phyloP scores from a whole-genome alignment of 2,329 filamentous ascomycete genomes.

The Microdochium bolleyi region DNA sequence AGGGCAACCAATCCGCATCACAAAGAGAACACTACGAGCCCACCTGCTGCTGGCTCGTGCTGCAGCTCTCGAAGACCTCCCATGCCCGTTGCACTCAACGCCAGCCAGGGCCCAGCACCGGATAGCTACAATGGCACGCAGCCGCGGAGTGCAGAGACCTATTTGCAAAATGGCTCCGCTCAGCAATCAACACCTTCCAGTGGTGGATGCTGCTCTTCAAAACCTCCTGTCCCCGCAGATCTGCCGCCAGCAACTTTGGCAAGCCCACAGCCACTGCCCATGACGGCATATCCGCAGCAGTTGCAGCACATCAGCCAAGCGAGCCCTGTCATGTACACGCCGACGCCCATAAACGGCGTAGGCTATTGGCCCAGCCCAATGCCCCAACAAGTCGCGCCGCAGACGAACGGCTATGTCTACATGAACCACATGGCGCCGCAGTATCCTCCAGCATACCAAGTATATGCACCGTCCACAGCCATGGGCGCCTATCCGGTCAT shows the following conservation, averaged over 20 bases:
- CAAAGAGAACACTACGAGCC: neutral
- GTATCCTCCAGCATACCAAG: conserved; percentile 1
- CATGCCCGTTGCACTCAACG: neutral
- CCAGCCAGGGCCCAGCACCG: neutral
- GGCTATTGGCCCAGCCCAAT: neutral
- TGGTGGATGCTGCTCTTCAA: neutral
- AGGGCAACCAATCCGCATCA: neutral
- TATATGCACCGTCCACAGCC: conserved; percentile 3
- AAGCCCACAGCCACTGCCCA: neutral
- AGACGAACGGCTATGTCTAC: neutral
- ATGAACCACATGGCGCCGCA: neutral
- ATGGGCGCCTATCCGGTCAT: conserved; percentile 20
- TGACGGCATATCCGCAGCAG: neutral
- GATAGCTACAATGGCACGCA: neutral
- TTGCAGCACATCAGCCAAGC: neutral
- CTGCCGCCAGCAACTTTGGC: neutral
- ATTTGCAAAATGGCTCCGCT: neutral
- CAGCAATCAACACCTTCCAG: neutral
- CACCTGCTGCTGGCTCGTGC: neutral
- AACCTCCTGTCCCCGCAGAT: neutral
- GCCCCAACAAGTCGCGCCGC: neutral
- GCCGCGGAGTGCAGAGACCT: neutral
- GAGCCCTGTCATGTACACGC: neutral
- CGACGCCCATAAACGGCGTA: neutral
- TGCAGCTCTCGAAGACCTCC: neutral